Evolutionary conservation across 306 rosid species (phyloP).

Genomic region (Cucumis sativus): DNA sequence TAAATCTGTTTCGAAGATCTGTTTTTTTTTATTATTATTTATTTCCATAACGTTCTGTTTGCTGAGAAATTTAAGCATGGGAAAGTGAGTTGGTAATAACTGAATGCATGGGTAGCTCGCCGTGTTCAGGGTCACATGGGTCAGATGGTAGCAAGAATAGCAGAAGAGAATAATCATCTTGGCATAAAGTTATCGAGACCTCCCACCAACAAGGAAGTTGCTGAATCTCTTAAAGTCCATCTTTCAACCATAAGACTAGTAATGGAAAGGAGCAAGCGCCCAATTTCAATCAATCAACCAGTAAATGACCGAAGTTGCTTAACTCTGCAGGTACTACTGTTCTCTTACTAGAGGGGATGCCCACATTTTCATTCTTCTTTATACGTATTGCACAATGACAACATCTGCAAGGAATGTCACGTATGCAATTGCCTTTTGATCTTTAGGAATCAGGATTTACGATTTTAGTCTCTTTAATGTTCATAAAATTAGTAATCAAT

Average conservation of each 20-base stretch:
- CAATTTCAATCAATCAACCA: conserved; percentile 46
- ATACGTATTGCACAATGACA: not conserved
- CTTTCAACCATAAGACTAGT: conserved; percentile 42
- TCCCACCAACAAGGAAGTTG: conserved; percentile 48
- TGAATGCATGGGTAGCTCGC: conserved; percentile 62
- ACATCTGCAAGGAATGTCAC: not conserved
- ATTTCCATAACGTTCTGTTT: not conserved
- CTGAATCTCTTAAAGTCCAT: conserved; percentile 27
- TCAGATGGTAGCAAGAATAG: conserved; percentile 47
- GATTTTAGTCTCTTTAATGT: not conserved
- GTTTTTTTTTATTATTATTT: not conserved
- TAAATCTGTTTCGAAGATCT: not conserved
- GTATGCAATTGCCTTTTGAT: not conserved
- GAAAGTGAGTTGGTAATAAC: conserved; percentile 31
- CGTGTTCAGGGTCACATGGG: conserved; percentile 44
- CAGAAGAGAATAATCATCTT: conserved; percentile 38
- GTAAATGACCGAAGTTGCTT: conserved; percentile 29
- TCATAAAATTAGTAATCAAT: not conserved
- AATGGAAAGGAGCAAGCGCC: conserved; percentile 31
- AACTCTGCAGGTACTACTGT: conserved; percentile 42
- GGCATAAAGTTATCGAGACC: conserved; percentile 26
- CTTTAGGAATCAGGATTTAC: not conserved
- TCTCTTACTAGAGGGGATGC: not conserved
- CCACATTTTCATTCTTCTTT: not conserved
- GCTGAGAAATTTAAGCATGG: not conserved